phyloP scores from a whole-genome alignment of 1,139 yeast species.

The Sugiyamaella pinicola region DNA sequence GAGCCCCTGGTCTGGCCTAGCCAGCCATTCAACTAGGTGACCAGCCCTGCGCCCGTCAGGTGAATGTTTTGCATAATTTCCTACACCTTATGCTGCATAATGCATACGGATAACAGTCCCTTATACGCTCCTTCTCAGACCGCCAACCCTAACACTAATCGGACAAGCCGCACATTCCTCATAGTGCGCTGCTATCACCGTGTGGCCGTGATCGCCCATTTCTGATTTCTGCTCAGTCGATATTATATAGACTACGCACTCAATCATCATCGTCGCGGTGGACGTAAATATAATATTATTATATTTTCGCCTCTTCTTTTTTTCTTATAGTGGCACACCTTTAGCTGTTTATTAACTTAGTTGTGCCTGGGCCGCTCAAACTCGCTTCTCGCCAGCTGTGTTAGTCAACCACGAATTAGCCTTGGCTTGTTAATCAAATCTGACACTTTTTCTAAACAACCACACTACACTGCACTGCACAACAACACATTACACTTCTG shows the following conservation, averaged over 20 bases:
- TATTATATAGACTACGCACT: neutral
- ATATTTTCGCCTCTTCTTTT: no score
- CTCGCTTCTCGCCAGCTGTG: no score
- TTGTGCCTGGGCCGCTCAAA: no score
- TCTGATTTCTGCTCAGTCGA: neutral
- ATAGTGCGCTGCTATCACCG: neutral
- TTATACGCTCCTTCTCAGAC: no score
- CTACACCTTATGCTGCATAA: constrained; percentile 4
- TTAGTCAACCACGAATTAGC: neutral
- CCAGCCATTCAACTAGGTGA: no score
- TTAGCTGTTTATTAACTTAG: no score
- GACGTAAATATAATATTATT: neutral
- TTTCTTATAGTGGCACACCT: no score
- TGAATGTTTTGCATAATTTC: neutral
- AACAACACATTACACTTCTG: no score
- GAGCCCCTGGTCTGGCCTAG: constrained; percentile 2
- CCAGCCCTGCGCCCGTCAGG: no score
- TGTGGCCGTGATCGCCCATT: neutral
- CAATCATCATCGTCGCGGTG: neutral
- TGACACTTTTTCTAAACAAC: neutral
- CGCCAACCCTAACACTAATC: neutral
- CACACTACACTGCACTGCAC: no score
- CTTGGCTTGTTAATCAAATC: neutral
- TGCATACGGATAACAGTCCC: neutral
- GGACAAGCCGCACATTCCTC: constrained; percentile 8